A percentile compares a stretch with the other conserved stretches of the same genome.
Conservation (phyloP, 257 asterid species). For the Mitragyna speciosa region DNA sequence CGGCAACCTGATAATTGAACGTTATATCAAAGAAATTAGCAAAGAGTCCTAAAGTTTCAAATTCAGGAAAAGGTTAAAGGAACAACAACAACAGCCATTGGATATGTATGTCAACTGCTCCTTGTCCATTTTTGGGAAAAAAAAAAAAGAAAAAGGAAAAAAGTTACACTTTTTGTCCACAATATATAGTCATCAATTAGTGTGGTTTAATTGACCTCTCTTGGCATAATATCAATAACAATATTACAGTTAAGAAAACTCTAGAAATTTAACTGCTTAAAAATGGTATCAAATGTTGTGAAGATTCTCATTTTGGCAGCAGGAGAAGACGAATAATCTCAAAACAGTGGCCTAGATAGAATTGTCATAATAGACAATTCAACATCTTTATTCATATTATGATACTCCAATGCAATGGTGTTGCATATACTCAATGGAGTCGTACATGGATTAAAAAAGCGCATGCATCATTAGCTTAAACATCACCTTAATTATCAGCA, state of each 20-base stretch:
- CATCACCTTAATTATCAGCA: neutral
- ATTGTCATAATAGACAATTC: neutral
- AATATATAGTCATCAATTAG: neutral
- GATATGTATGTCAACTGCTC: neutral
- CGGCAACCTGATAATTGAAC: too few species aligned
- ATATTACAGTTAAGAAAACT: neutral
- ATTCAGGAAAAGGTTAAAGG: too few species aligned
- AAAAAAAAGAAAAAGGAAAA: too few species aligned
- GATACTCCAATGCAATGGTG: neutral
- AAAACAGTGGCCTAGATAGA: neutral
- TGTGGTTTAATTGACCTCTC: neutral
- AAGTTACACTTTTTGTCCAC: neutral
- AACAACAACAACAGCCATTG: too few species aligned
- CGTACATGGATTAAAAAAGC: neutral
- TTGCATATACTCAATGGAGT: neutral
- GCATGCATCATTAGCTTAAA: neutral
- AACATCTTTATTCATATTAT: conserved; percentile 3
- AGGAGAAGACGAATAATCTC: conserved; percentile 19
- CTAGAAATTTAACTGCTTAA: neutral
- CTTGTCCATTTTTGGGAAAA: neutral
- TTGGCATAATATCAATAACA: neutral
- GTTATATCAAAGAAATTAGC: too few species aligned
- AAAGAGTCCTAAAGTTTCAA: too few species aligned
- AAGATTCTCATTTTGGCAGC: conserved; percentile 36
- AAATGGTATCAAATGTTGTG: conserved; percentile 43